Evolutionary conservation across 2,329 filamentous ascomycete species (phyloP), one percentile per base, ranked within the genome.

Genomic region (Coleophoma cylindrospora): DNA sequence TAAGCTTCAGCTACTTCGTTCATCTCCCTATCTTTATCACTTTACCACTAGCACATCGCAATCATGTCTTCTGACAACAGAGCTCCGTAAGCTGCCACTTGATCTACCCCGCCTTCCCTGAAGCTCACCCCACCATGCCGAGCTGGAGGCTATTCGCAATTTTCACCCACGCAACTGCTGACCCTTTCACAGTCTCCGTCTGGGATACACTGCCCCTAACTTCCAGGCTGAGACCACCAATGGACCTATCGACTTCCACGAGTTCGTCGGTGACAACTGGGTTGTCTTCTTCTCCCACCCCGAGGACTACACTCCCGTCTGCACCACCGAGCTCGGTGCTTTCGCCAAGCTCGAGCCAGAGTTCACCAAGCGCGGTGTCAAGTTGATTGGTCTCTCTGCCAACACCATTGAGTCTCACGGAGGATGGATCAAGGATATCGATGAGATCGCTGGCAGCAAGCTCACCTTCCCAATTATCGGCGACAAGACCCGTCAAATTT

Each of bases 271-370:
- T 64, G 77, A 86, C 75, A 85, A 79, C 64, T 92, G 89, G 89
- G 83, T 86, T 52, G 81, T 94, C 57, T 76, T 94, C 61, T 92
- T 94, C 77, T 90, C 86, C 33, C 89, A 92, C 74, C 89, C 89
- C 3, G 86, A 86, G 70, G 91, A 96, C 72, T 96, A 89, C 78
- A 96, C 91, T 2, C 91, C 91, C 49, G 91, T 96, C 53, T 96
- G 91, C 80, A 96, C 91, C 57, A 96, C 91, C 49, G 91, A 96
- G 76, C 86, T 96, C 55, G 91, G 91, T 56, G 91, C 91, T 53
- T 95, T 96, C 64, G 88, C 91, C 61, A 94, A 91, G 74, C 79
- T 96, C 56, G 84, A 90, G 75, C 81, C 84, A 63, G 90, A 96
- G 71, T 96, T 96, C 72, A 80, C 83, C 64, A 89, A 88, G 77